Conservation (phyloP, 306 rosid species). For the Castanea crenata region DNA sequence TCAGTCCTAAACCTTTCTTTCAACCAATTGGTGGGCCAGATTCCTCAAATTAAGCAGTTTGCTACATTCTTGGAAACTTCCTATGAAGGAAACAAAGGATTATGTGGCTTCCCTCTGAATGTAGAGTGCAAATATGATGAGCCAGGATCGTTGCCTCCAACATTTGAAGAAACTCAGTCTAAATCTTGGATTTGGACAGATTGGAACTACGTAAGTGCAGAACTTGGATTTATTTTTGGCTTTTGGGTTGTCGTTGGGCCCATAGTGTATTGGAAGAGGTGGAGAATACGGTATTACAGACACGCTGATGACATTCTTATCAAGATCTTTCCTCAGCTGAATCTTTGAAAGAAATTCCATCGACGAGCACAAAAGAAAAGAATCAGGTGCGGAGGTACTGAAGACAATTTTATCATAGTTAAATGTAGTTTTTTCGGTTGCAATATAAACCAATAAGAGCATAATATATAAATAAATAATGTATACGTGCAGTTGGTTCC, state of each 20-base stretch:
- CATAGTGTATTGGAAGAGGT: not conserved
- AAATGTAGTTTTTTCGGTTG: too few species aligned
- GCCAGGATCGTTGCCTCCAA: not conserved
- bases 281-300: not conserved
- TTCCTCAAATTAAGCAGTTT: slow-evolving; percentile 33
- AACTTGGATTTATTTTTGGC: not conserved
- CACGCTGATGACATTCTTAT: not conserved
- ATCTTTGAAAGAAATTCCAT: not conserved
- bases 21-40: slow-evolving; percentile 34
- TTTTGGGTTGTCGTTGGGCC: not conserved
- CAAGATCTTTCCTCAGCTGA: not conserved
- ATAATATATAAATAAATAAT: too few species aligned
- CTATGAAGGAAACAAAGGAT: slow-evolving; percentile 27
- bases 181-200: not conserved
- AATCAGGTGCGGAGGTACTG: slow-evolving; percentile 3
- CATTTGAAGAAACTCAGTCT: not conserved
- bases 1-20: slow-evolving; percentile 23
- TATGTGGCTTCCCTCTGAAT: slow-evolving; percentile 33
- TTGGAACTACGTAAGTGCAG: not conserved
- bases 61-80: slow-evolving; percentile 29
- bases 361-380: not conserved
- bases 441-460: too few species aligned
- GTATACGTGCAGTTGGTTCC: too few species aligned
- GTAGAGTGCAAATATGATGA: not conserved
- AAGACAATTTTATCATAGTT: not conserved